Base-by-base conservation (phyloP, 371 early-diverging fungal species). In the Parasitella parasitica region DNA sequence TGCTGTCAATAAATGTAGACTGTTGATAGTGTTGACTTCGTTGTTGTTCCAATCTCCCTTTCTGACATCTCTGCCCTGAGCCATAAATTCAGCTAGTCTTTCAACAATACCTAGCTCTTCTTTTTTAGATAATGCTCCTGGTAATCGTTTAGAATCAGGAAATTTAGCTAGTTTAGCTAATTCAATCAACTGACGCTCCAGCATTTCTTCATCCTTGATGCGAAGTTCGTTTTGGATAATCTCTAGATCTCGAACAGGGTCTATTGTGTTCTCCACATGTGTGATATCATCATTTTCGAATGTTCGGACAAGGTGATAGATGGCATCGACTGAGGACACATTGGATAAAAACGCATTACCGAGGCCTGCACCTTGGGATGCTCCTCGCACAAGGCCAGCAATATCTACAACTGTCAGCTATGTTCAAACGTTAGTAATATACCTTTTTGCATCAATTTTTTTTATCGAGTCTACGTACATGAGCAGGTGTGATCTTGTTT, bases 361-460 rank as follows among this genome's bases (percentile, higher is more conserved):
- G 32, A 94, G 78, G 51, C 93, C 93, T 48, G 85, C 86, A 20
- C 94, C 94, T 43, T 83, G 82, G 16, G 88, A 80, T 1, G 95
- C 92, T 48, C 94, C 94, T 61, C 91, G 89, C n/a, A 97, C 93
- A 51, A 98, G 87, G 27, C 98, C 97, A 28, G 98, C 98, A 84
- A 98, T 98, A 76, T 98, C 97, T 28, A 90, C 89, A 36, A 95
- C 89, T 8, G 89, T 90, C 67, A 98, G 74, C 79, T 79, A 57
- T 36, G 37, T 53, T 13, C 22, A 22, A 8, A 22, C 2, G 4
- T 43, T 3, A 43, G 43, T 20, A 22, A 43, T 43, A 2, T 7
- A 11, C 22, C 1, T 20, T 11, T 22, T 2, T 22, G 8, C 24
- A 52, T n/a, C 52, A n/a, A n/a, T n/a, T n/a, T n/a, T n/a, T n/a